Conservation (phyloP, 2,329 filamentous ascomycete genomes). For the Pyrenophora seminiperda region DNA sequence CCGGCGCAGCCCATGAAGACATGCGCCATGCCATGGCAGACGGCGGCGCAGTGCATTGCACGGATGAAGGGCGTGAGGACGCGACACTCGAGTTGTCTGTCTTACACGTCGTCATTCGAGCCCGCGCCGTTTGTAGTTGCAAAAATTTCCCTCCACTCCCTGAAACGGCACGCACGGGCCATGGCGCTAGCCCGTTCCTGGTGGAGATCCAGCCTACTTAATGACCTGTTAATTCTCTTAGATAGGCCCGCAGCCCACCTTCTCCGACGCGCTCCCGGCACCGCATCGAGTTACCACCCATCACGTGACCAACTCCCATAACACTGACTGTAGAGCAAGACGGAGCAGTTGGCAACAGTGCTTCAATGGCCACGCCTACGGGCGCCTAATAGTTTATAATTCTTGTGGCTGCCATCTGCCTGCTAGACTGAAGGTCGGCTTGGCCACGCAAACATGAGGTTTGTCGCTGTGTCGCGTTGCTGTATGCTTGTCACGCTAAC, state of each 20-base stretch:
- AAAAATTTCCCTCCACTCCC: conserved; percentile 37
- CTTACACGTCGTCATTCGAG: conserved; percentile 5
- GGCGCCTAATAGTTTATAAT: conserved; percentile 38
- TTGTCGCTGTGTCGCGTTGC: conserved; percentile 21
- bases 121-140: conserved; percentile 31
- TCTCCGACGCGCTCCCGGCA: conserved; percentile 37
- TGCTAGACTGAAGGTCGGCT: conserved; percentile 12
- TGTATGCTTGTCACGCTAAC: conserved; percentile 43
- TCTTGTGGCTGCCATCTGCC: conserved; percentile 11
- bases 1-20: conserved; percentile 1
- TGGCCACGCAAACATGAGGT: conserved; percentile 36
- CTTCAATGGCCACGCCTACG: conserved; percentile 32
- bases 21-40: conserved; percentile 1
- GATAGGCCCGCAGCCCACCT: conserved; percentile 40
- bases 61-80: background rate
- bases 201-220: conserved; percentile 23
- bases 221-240: conserved; percentile 27
- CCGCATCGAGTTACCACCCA: conserved; percentile 30
- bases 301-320: conserved; percentile 29
- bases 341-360: conserved; percentile 1
- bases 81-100: background rate
- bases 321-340: conserved; percentile 1
- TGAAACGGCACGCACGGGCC: conserved; percentile 35
- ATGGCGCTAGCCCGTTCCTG: conserved; percentile 24
- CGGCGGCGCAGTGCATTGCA: background rate